These are phyloP conservation scores for Echeveria elegans DNA, from an alignment of 164 flowering plant species.

Conservation along the genomic window DNA sequence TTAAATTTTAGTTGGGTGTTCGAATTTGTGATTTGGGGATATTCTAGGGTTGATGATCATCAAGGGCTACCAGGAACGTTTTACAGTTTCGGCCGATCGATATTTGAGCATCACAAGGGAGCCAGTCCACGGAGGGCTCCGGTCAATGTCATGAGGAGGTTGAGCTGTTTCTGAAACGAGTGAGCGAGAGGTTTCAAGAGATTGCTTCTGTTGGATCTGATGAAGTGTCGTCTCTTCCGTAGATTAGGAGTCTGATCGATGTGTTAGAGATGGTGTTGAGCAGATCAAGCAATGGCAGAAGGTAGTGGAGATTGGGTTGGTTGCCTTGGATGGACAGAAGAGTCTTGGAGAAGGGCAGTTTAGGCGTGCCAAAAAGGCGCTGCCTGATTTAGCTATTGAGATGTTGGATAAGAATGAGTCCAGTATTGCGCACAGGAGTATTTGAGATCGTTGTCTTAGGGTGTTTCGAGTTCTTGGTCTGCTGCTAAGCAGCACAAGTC, in stretches of 20 bases:
- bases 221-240: conserved; percentile 12
- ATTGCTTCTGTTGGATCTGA: conserved; percentile 19
- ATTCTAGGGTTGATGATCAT: conserved; percentile 29
- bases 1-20: neutral
- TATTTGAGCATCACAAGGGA: conserved; percentile 59
- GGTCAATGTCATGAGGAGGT: conserved; percentile 27
- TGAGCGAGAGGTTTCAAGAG: too few species aligned
- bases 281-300: conserved; percentile 78
- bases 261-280: conserved; percentile 31
- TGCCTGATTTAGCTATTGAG: conserved; percentile 60
- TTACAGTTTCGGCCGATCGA: conserved; percentile 40
- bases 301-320: conserved; percentile 64
- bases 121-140: conserved; percentile 55
- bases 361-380: conserved; percentile 76
- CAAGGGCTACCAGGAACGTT: conserved; percentile 50
- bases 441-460: conserved; percentile 79
- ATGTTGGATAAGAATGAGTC: conserved; percentile 86
- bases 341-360: conserved; percentile 71
- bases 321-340: conserved; percentile 45
- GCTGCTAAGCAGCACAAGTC: conserved; percentile 83
- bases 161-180: conserved; percentile 47
- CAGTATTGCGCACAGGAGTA: conserved; percentile 48
- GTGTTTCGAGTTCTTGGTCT: conserved; percentile 84
- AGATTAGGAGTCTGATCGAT: conserved; percentile 30
- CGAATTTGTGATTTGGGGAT: neutral